Conservation (phyloP, 441 rosid species). For the Gossypium lobatum region DNA sequence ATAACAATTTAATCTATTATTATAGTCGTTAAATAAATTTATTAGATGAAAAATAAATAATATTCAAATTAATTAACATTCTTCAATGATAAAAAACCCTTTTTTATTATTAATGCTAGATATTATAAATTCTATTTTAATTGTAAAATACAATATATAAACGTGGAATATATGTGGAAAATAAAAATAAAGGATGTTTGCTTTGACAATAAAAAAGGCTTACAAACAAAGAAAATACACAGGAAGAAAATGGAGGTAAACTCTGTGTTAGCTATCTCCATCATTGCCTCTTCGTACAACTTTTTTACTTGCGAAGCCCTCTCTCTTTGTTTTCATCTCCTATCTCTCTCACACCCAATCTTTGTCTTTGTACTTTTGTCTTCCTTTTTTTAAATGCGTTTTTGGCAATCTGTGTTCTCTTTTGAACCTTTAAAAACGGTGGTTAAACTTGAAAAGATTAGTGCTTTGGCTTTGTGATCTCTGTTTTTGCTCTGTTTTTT, state of each 20-base stretch:
- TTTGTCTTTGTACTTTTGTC: background rate
- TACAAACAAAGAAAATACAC: conserved; percentile 22
- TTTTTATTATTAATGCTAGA: too few relatives aligned
- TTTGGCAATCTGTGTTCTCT: conserved; percentile 28
- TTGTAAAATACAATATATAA: background rate
- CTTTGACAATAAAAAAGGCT: conserved; percentile 18
- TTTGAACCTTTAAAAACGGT: conserved; percentile 1
- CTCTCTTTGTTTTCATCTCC: background rate
- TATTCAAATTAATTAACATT: too few relatives aligned
- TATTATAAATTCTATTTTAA: background rate
- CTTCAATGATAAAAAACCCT: too few relatives aligned
- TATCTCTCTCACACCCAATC: background rate
- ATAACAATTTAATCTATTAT: background rate
- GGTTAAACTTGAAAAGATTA: conserved; percentile 1
- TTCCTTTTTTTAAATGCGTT: background rate
- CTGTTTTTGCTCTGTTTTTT: conserved; percentile 20
- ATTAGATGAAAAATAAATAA: too few relatives aligned
- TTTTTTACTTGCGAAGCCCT: conserved; percentile 4
- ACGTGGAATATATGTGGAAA: background rate
- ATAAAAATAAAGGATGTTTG: conserved; percentile 9
- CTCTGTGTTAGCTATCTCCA: conserved; percentile 28
- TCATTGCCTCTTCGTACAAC: conserved; percentile 30
- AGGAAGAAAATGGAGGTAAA: conserved; percentile 12
- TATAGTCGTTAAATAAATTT: too few relatives aligned
- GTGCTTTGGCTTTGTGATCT: conserved; percentile 3